Conservation (phyloP, 495 filamentous ascomycete genomes). For the Articulospora tetracladia region DNA sequence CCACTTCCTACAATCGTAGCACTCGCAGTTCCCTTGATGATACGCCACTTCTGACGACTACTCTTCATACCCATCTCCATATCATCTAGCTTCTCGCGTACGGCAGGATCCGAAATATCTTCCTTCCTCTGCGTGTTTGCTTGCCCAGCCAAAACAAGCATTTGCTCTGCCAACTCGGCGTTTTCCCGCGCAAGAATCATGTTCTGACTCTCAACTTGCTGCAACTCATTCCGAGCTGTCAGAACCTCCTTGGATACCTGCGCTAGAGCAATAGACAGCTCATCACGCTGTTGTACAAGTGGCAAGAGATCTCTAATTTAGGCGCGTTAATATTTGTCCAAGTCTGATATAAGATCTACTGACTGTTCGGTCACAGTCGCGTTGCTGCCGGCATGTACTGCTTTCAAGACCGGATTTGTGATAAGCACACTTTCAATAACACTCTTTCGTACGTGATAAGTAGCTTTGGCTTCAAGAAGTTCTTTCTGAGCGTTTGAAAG, state of each 20-base stretch:
- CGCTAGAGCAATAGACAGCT: slow-evolving; percentile 55
- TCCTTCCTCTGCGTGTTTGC: slow-evolving; percentile 48
- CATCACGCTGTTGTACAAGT: slow-evolving; percentile 63
- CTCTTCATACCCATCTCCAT: slow-evolving; percentile 52
- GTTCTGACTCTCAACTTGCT: slow-evolving; percentile 51
- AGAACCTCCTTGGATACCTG: slow-evolving; percentile 49
- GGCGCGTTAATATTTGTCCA: slow-evolving; percentile 2
- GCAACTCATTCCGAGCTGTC: slow-evolving; percentile 42
- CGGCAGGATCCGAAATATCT: slow-evolving; percentile 42
- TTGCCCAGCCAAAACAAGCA: slow-evolving; percentile 57
- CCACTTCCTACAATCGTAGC: slow-evolving; percentile 80
- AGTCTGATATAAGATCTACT: not conserved
- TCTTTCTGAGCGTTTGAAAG: slow-evolving; percentile 57
- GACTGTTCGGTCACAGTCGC: slow-evolving; percentile 68
- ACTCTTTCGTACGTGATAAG: slow-evolving; percentile 61
- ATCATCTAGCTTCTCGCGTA: slow-evolving; percentile 48
- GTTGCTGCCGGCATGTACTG: slow-evolving; percentile 65
- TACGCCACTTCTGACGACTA: slow-evolving; percentile 61
- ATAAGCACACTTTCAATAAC: slow-evolving; percentile 63
- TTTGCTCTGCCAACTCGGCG: slow-evolving; percentile 51
- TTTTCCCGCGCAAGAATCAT: slow-evolving; percentile 54
- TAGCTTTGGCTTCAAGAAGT: slow-evolving; percentile 63
- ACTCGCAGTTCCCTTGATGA: slow-evolving; percentile 70
- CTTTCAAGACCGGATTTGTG: slow-evolving; percentile 70
- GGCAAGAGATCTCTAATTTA: slow-evolving; percentile 57